These are phyloP conservation scores for Tricholoma hemisulphureum DNA, from an alignment of 768 basidiomycete genomes.

Conservation along the genomic window DNA sequence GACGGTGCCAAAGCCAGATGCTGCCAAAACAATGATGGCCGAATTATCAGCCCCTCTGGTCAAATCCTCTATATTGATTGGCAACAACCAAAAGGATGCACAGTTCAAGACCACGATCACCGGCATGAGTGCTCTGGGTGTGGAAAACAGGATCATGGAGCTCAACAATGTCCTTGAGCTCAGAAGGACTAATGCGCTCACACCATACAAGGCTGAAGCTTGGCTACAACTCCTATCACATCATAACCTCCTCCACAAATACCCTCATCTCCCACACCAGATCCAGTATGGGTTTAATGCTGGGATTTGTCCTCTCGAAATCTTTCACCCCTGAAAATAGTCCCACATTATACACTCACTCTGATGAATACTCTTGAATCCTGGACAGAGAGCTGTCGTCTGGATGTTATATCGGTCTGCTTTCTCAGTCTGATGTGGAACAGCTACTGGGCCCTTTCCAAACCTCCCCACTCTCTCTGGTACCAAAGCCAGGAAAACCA, in stretches of 20 bases:
- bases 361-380: conserved; percentile 4
- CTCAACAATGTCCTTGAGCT: not conserved
- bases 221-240: no score
- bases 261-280: conserved; percentile 12
- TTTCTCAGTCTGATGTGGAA: conserved; percentile 13
- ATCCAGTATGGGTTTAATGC: conserved; percentile 20
- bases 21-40: not conserved
- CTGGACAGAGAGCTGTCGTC: conserved; percentile 9
- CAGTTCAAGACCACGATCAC: not conserved
- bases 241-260: conserved; percentile 14
- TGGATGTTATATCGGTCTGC: conserved; percentile 19
- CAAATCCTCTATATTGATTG: not conserved
- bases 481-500: conserved; percentile 24
- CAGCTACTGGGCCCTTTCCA: conserved; percentile 27
- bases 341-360: conserved; percentile 2
- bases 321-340: conserved; percentile 21
- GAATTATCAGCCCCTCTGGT: not conserved
- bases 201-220: conserved; percentile 21
- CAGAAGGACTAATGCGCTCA: not conserved
- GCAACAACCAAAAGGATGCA: not conserved
- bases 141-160: not conserved
- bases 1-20: not conserved
- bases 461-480: conserved; percentile 24
- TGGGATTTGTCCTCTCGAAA: conserved; percentile 12
- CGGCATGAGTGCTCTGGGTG: not conserved